phyloP scores from a whole-genome alignment of 148 eudicot genomes.

The Cornus kousa region DNA sequence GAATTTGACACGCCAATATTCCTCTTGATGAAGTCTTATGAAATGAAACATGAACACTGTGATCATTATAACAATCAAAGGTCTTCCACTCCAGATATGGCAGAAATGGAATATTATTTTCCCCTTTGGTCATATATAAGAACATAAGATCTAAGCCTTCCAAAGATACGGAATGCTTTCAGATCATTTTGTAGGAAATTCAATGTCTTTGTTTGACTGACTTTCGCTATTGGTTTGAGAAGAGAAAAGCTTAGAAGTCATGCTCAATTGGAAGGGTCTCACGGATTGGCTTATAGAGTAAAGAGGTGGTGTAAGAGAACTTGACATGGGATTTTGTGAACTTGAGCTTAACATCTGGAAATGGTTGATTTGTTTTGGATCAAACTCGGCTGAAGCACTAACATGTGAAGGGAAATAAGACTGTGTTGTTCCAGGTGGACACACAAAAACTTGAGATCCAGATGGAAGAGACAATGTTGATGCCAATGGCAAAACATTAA shows the following conservation, averaged over 20 bases:
- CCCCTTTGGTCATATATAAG: neutral
- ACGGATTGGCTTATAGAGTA: slow-evolving; percentile 21
- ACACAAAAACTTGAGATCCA: slow-evolving; percentile 24
- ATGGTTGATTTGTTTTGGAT: slow-evolving; percentile 28
- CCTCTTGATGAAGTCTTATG: neutral
- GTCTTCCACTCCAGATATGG: neutral
- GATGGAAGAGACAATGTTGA: slow-evolving; percentile 12
- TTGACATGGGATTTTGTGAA: slow-evolving; percentile 21
- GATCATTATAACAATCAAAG: neutral
- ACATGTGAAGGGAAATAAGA: slow-evolving; percentile 21
- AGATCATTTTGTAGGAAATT: slow-evolving; percentile 17
- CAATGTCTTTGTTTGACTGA: slow-evolving; percentile 18
- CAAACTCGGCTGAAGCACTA: slow-evolving; percentile 11
- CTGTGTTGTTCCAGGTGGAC: slow-evolving; percentile 19
- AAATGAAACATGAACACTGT: neutral
- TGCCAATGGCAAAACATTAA: slow-evolving; percentile 21
- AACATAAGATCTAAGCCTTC: neutral
- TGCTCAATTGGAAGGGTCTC: slow-evolving; percentile 29
- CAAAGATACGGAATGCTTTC: neutral
- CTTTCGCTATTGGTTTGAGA: slow-evolving; percentile 12
- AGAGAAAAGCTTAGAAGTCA: slow-evolving; percentile 15
- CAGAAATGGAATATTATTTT: neutral
- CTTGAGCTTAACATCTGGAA: slow-evolving; percentile 29
- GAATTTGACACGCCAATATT: neutral
- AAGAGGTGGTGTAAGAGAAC: slow-evolving; percentile 16